Conservation (phyloP, 495 filamentous ascomycete species). For the Podospora australis region DNA sequence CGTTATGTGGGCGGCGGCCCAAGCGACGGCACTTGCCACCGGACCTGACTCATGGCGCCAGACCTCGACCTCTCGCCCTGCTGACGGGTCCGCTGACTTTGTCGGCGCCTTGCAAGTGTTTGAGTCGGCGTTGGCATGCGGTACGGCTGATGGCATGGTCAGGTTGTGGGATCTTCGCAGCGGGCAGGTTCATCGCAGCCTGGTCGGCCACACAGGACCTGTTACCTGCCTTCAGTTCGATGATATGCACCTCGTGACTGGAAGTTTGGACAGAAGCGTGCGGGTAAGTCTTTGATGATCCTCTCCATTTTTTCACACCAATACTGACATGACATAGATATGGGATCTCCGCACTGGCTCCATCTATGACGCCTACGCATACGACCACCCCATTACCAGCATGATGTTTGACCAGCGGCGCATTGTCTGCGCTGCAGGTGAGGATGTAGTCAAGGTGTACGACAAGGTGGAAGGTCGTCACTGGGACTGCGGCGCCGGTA, state of each 20-base stretch:
- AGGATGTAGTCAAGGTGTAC: conserved; percentile 93
- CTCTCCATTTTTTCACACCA: conserved; percentile 1
- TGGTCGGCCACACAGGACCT: conserved; percentile 94
- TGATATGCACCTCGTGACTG: conserved; percentile 89
- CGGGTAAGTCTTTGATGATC: conserved; percentile 63
- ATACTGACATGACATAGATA: conserved; percentile 55
- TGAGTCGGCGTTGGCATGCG: conserved; percentile 94
- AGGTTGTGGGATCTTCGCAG: conserved; percentile 94
- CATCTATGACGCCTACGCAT: conserved; percentile 94
- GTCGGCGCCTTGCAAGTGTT: conserved; percentile 95
- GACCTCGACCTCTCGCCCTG: conserved; percentile 48
- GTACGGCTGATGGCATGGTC: conserved; percentile 97
- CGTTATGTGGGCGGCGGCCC: conserved; percentile 97
- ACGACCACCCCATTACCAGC: conserved; percentile 85
- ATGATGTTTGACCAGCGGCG: conserved; percentile 96
- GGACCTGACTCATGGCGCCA: conserved; percentile 51
- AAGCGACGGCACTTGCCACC: conserved; percentile 63
- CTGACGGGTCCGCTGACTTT: conserved; percentile 69
- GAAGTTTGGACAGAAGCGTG: conserved; percentile 88
- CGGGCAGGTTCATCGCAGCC: conserved; percentile 90
- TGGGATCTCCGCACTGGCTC: conserved; percentile 97
- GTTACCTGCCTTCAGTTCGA: conserved; percentile 96
- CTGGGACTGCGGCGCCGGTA: conserved; percentile 92
- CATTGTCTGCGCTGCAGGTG: conserved; percentile 85
- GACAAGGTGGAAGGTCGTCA: conserved; percentile 93